A percentile compares a stretch with the other conserved stretches of the same genome.
Evolutionary conservation across 257 asterid species (phyloP).

Genomic region (Solanum sparsipilum): DNA sequence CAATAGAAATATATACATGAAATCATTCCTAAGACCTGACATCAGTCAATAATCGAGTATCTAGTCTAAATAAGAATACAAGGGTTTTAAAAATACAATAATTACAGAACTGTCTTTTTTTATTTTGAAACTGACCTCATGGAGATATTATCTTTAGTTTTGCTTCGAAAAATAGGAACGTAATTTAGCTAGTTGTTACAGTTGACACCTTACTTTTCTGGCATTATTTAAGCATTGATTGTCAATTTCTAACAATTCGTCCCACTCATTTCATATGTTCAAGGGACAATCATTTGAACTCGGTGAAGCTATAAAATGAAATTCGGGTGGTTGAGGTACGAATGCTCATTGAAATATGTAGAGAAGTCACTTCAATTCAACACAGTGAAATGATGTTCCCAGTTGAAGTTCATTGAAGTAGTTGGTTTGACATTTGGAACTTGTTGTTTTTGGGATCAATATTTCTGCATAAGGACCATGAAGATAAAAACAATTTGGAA

Average conservation of each 20-base stretch:
- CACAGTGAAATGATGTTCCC: neutral
- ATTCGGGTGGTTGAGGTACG: neutral
- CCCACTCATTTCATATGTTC: neutral
- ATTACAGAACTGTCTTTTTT: accelerated
- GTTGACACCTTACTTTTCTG: neutral
- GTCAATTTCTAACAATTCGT: no score
- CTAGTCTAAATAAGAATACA: neutral
- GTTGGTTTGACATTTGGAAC: neutral
- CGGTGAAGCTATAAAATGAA: no score
- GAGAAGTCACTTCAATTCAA: neutral
- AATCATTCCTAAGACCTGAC: neutral
- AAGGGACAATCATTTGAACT: neutral
- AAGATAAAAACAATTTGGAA: no score
- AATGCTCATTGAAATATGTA: neutral
- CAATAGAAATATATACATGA: neutral
- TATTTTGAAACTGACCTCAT: no score
- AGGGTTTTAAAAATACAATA: neutral
- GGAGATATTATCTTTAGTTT: neutral
- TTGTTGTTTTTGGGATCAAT: neutral
- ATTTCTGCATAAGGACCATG: neutral
- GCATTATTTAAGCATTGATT: neutral
- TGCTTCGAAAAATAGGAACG: neutral
- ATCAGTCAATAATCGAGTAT: neutral
- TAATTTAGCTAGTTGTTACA: neutral
- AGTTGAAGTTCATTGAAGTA: neutral